A percentile compares a stretch with the other conserved stretches of the same genome.
These are phyloP conservation scores for Quercus cerris DNA, from an alignment of 306 rosid genomes.

Conservation along the genomic window DNA sequence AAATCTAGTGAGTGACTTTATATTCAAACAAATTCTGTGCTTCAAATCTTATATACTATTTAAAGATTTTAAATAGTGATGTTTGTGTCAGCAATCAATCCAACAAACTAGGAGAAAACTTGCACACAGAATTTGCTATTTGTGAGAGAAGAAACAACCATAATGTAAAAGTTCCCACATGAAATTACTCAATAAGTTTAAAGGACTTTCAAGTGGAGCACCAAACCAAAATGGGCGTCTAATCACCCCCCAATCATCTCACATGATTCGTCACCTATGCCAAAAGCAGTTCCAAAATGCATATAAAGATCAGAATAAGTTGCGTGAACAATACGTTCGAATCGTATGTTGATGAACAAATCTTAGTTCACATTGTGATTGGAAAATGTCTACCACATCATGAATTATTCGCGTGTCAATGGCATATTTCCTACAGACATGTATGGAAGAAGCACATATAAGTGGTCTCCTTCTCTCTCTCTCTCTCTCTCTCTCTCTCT, in stretches of 20 bases:
- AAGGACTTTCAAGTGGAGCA: slow-evolving; percentile 19
- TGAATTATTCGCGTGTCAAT: not conserved
- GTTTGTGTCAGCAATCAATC: not conserved
- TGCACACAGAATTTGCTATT: not conserved
- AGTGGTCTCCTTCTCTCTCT: not conserved
- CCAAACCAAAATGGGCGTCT: slow-evolving; percentile 31
- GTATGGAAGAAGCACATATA: not conserved
- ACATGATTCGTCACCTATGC: slow-evolving; percentile 10
- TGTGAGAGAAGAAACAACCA: not conserved
- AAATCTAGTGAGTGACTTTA: too few species aligned
- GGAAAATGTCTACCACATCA: not conserved
- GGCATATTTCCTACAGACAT: not conserved
- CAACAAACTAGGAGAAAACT: not conserved
- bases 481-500: not conserved
- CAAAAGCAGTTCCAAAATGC: not conserved
- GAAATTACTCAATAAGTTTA: too few species aligned
- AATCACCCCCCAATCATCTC: slow-evolving; percentile 28
- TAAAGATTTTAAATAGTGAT: not conserved
- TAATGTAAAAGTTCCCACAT: not conserved
- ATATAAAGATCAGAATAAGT: not conserved
- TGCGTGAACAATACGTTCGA: not conserved
- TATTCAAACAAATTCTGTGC: too few species aligned
- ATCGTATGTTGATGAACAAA: not conserved
- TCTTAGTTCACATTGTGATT: not conserved
- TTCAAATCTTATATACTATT: too few species aligned